phyloP scores from a whole-genome alignment of 148 eudicot species.

The Persicaria maculosa region DNA sequence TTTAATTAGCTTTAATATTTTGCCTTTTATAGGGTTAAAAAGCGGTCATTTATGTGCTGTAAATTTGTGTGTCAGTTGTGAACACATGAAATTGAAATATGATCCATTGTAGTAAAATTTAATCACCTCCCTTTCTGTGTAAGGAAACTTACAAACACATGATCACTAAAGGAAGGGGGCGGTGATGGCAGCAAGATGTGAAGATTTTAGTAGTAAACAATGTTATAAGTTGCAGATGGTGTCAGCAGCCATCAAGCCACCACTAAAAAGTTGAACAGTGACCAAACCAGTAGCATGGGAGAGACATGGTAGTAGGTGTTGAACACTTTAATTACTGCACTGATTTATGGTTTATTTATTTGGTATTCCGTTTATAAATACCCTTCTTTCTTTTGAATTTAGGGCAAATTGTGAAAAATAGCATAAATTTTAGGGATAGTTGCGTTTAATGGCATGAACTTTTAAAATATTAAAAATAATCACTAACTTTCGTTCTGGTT shows the following conservation, averaged over 20 bases:
- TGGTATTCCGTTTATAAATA: neutral
- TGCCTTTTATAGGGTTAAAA: neutral
- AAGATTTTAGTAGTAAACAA: neutral
- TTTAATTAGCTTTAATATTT: neutral
- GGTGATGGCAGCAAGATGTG: neutral
- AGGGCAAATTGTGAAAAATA: no score
- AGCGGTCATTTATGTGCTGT: neutral
- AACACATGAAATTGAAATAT: neutral
- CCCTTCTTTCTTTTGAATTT: neutral
- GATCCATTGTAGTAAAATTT: neutral
- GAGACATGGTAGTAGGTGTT: neutral
- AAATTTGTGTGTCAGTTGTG: neutral
- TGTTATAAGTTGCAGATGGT: neutral
- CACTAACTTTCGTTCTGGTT: no score
- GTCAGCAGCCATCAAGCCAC: constrained; percentile 2
- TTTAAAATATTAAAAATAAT: no score
- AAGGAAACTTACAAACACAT: neutral
- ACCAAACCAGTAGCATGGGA: neutral
- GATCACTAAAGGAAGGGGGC: constrained; percentile 5
- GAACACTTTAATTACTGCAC: neutral
- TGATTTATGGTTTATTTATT: neutral
- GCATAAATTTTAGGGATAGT: no score
- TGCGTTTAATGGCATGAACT: no score
- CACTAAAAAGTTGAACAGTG: neutral
- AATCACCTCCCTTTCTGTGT: neutral